These are phyloP conservation scores for Cladosporium sp. DNA, from an alignment of 2,329 filamentous ascomycete species.

Conservation along the genomic window DNA sequence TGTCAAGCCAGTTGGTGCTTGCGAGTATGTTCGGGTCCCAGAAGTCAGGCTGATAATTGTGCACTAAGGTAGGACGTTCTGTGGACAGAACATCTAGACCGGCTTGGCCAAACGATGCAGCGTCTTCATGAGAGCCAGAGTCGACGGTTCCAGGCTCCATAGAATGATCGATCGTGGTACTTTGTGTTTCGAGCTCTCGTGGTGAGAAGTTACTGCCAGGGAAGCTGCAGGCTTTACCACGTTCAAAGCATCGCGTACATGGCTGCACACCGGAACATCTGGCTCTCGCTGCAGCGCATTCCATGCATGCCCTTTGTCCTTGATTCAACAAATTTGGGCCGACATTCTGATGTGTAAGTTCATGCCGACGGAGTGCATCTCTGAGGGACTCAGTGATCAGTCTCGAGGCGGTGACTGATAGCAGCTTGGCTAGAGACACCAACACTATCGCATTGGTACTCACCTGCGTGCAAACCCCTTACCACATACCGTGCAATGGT, in stretches of 20 bases:
- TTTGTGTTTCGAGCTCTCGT: too few species aligned
- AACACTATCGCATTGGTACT: background rate
- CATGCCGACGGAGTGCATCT: constrained; percentile 26
- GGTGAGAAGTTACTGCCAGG: background rate
- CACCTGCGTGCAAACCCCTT: constrained; percentile 25
- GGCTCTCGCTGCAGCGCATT: constrained; percentile 27
- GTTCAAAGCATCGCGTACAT: constrained; percentile 23
- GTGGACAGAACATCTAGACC: background rate
- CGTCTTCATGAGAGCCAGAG: too few species aligned
- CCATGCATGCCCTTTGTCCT: constrained; percentile 25
- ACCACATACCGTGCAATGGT: constrained; percentile 21
- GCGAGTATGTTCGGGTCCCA: constrained; percentile 20
- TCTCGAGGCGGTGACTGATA: too few species aligned
- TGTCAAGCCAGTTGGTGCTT: constrained; percentile 21
- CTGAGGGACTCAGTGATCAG: constrained; percentile 7
- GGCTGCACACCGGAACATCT: constrained; percentile 27
- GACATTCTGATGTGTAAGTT: constrained; percentile 20
- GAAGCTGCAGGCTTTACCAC: background rate
- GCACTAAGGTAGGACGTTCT: background rate
- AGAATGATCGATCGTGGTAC: too few species aligned
- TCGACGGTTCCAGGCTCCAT: too few species aligned
- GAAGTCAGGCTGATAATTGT: constrained; percentile 1
- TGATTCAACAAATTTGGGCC: constrained; percentile 16
- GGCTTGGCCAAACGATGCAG: background rate
- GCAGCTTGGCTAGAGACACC: too few species aligned